Conservation (phyloP, 495 filamentous ascomycete genomes). For the Wilcoxina mikolae region DNA sequence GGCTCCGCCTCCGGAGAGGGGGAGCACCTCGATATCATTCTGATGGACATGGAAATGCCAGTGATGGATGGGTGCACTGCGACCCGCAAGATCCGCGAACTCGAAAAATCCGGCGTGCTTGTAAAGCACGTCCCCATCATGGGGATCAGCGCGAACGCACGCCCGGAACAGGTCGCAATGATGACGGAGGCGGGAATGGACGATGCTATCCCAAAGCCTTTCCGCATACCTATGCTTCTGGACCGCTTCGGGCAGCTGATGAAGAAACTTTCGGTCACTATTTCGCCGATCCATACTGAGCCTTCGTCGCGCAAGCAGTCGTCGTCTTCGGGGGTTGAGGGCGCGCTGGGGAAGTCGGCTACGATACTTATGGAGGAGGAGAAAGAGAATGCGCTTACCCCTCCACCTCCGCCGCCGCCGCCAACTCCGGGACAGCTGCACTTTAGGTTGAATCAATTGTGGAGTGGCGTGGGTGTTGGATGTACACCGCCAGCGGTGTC, state of each 20-base stretch:
- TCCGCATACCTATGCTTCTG: constrained; percentile 53
- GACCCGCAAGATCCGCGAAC: constrained; percentile 67
- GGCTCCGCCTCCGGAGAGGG: constrained; percentile 35
- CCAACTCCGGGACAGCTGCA: too few species aligned
- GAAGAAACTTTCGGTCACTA: not conserved
- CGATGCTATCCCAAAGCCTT: constrained; percentile 69
- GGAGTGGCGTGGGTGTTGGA: too few species aligned
- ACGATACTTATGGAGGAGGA: too few species aligned
- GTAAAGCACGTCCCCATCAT: constrained; percentile 54
- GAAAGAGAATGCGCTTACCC: too few species aligned
- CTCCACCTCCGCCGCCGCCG: too few species aligned
- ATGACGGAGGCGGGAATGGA: constrained; percentile 63
- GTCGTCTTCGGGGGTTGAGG: too few species aligned
- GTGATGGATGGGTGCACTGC: constrained; percentile 79
- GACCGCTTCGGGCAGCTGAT: constrained; percentile 12
- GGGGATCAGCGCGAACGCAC: constrained; percentile 67
- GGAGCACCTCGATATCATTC: constrained; percentile 15
- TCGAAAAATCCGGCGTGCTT: constrained; percentile 56
- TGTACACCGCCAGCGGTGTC: too few species aligned
- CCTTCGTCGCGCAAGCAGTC: too few species aligned
- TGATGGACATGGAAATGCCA: constrained; percentile 54
- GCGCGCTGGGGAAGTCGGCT: too few species aligned
- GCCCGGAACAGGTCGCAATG: constrained; percentile 49
- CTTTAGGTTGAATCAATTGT: too few species aligned
- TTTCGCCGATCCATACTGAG: too few species aligned